Evolutionary conservation across 306 rosid genomes (phyloP), one percentile per base, ranked within the genome.

Genomic region (Geum urbanum): DNA sequence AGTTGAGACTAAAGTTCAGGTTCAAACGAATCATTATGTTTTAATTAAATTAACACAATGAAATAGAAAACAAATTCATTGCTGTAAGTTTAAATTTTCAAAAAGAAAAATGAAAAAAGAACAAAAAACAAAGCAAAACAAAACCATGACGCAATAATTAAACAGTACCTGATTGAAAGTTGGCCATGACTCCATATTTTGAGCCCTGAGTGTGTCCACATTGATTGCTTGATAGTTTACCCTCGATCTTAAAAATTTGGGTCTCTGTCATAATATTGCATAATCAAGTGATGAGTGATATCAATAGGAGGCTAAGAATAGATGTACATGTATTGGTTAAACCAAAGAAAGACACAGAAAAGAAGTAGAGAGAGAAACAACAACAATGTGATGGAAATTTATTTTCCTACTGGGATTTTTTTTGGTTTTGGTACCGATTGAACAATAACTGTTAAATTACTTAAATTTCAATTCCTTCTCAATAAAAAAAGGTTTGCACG

Each of bases 181-280:
- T 46, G 98, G 98, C 86, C 88, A 35, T 32, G 98, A 88, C 74
- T 92, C 98, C 96, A 90, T 85, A 69, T 92, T 92, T 80, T 92
- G 96, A 63, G 98, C 96, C 72, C 98, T 85, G 66, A 90, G 92
- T 16, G 86, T 85, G 62, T 92, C 96, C 5, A 59, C 79, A 85
- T 83, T 92, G 81, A 92, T 92, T 37, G 91, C 98, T 76, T 90
- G 98, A 70, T 84, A 92, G 74, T 92, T 92, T 68, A 78, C 53
- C 39, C 59, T 75, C 22, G 98, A 86, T 85, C 98, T 92, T 72
- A 92, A 74, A 65, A 88, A 37, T 84, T 92, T 92, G 69, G 96
- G 96, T 45, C 96, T 80, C 98, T 92, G 85, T 54, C 72, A 63
- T 70, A n/a, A 73, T 74, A 15, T 8, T 39, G 16, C 24, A 39